Evolutionary conservation across 495 filamentous ascomycete species (phyloP).

Genomic region (Annulohypoxylon bovei): DNA sequence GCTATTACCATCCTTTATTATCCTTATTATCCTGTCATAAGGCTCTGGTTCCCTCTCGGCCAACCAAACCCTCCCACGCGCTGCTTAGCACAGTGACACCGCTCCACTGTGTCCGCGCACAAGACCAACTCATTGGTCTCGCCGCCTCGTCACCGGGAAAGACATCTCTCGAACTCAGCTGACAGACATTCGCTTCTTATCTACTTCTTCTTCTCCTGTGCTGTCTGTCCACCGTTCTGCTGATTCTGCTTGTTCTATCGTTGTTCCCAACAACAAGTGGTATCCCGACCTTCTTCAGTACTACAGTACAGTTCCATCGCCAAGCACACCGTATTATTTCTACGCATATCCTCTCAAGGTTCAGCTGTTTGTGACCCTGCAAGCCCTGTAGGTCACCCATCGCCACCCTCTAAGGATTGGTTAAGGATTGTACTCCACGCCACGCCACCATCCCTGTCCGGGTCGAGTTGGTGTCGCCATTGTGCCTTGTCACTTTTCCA

Average conservation of each 20-base stretch:
- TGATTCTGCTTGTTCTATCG: neutral
- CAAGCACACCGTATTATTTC: slow-evolving; percentile 28
- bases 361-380: slow-evolving; percentile 42
- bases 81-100: slow-evolving; percentile 43
- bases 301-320: slow-evolving; percentile 37
- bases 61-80: slow-evolving; percentile 44
- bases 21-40: slow-evolving; percentile 39
- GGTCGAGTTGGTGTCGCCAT: slow-evolving; percentile 42
- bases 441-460: slow-evolving; percentile 44
- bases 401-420: slow-evolving; percentile 31
- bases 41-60: slow-evolving; percentile 13
- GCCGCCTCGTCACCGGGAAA: slow-evolving; percentile 35
- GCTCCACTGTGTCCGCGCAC: slow-evolving; percentile 43
- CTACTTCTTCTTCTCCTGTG: slow-evolving; percentile 5
- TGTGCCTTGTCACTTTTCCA: slow-evolving; percentile 42
- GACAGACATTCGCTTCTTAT: slow-evolving; percentile 28
- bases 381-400: slow-evolving; percentile 42
- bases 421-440: slow-evolving; percentile 38
- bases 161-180: slow-evolving; percentile 38
- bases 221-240: slow-evolving; percentile 20
- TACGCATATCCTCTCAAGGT: slow-evolving; percentile 19
- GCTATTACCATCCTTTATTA: slow-evolving; percentile 20
- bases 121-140: slow-evolving; percentile 41
- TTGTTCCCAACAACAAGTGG: slow-evolving; percentile 14
- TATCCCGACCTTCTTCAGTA: slow-evolving; percentile 9